These are phyloP conservation scores for Beauveria varroae DNA, from an alignment of 2,329 filamentous ascomycete genomes.

Conservation along the genomic window DNA sequence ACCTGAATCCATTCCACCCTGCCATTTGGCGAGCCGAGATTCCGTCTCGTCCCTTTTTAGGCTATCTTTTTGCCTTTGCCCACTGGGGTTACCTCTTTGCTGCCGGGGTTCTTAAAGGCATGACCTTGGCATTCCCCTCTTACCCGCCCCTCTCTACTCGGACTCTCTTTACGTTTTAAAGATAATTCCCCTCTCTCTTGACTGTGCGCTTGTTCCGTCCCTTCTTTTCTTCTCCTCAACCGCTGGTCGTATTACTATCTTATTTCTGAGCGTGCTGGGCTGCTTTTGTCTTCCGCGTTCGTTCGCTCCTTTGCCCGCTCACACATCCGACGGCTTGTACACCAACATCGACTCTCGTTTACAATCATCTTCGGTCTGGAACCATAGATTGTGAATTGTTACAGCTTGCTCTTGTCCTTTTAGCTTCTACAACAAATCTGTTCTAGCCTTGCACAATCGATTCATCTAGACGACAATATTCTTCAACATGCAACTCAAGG, in stretches of 20 bases:
- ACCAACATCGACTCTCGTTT: slow-evolving; percentile 30
- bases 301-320: slow-evolving; percentile 39
- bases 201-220: slow-evolving; percentile 15
- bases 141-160: slow-evolving; percentile 1
- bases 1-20: background rate
- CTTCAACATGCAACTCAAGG: slow-evolving; percentile 43
- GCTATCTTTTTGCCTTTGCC: background rate
- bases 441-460: slow-evolving; percentile 17
- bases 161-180: slow-evolving; percentile 11
- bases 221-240: slow-evolving; percentile 18
- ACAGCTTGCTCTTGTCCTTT: background rate
- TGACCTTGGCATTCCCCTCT: slow-evolving; percentile 9
- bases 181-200: slow-evolving; percentile 15
- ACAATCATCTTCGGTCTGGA: slow-evolving; percentile 39
- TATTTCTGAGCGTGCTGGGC: slow-evolving; percentile 19
- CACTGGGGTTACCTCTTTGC: background rate
- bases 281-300: slow-evolving; percentile 32
- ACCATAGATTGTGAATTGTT: slow-evolving; percentile 26
- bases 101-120: slow-evolving; percentile 8
- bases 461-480: slow-evolving; percentile 17
- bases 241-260: slow-evolving; percentile 20
- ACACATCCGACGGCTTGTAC: background rate
- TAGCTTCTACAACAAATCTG: slow-evolving; percentile 17
- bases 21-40: slow-evolving; percentile 6
- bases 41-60: slow-evolving; percentile 8